Base-by-base conservation (phyloP, 352 stramenopile species). In the Globisporangium cederbergense region DNA sequence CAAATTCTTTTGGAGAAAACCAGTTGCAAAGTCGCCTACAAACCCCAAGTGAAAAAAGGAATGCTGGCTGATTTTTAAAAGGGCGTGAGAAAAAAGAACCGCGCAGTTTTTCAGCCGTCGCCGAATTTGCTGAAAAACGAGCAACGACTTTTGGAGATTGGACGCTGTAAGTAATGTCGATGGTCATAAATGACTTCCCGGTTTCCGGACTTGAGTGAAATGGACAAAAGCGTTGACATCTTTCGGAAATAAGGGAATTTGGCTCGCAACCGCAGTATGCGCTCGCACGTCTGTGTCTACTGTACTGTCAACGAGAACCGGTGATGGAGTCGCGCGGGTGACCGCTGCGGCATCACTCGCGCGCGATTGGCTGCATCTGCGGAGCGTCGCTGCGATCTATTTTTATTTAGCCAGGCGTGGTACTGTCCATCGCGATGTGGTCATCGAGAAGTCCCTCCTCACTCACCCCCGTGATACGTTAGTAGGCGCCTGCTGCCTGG, bases 281-380 rank as follows among this genome's bases (percentile, higher is more conserved):
- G 2, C 25, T 28, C 25, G 25, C 25, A 28, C 25, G 25, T 28
- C 25, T 28, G 25, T 28, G 25, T 1, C 25, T 28, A 1, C 25
- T 28, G 1, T 28, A 2, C 25, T 28, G 25, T 28, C 25, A 28
- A 28, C 25, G 25, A 28, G 25, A 28, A 28, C 25, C 25, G 25
- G 25, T 56, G 50, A 8, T 55, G 40, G 40, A 46, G 40, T 46
- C 40, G 13, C 2, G 0, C 11, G 38, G 38, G 8, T 43, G 58
- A 64, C 57, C 32, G 46, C 16, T 32, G 14, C 18, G 32, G 46
- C 42, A 34, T 65, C 59, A 65, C 59, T n/a, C 38, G 34, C 47
- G 57, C 18, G 25, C 38, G 59, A 65, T 65, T 65, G 59, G 59
- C 34, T 52, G 32, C 46, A 16, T 4, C 47, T 13, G 36, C 36